Evolutionary conservation across 257 asterid genomes (phyloP), one percentile per base, ranked within the genome.

Genomic region (Lavandula angustifolia): DNA sequence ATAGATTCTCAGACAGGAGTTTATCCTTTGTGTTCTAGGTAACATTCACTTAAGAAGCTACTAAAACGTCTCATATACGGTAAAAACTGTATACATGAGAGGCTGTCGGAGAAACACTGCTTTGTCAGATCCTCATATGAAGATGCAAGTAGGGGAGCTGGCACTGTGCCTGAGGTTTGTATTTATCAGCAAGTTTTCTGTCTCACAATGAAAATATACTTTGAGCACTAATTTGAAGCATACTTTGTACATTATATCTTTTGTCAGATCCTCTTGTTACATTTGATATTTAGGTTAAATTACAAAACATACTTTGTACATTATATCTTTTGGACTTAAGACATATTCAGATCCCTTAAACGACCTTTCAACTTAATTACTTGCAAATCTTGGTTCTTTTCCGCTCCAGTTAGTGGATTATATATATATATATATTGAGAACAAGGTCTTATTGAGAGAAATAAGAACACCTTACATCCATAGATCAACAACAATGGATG

Each of bases 21-120:
- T 75, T 67, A 38, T 67, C 54, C 49, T 61, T 75, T 51, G 53
- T 59, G 62, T 16, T 68, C 60, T 80, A 92, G 99, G 72, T 87
- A 80, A 79, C 96, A 90, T 66, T 76, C 81, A 50, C 67, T 87
- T 18, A 69, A 69, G 27, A 81, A 78, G 88, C 82, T 78, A 49
- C 96, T 92, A 62, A 85, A 81, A 82, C 51, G 33, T 69, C 83
- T 92, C 61, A 80, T 92, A 70, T 78, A 81, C 9, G 77, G 81
- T 77, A 81, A 47, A 48, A 75, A 63, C 29, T 89, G 94, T 79
- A 92, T 63, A 60, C 70, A 75, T 69, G 47, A 47, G 78, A 79
- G 83, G 82, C 78, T 89, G 72, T 74, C 89, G 84, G 87, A 92
- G 64, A 87, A 82, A 78, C 99, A 92, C 69, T 92, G 97, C 79